Evolutionary conservation across 2,329 filamentous ascomycete genomes (phyloP).

Genomic region (Calcarisporium arbuscula): DNA sequence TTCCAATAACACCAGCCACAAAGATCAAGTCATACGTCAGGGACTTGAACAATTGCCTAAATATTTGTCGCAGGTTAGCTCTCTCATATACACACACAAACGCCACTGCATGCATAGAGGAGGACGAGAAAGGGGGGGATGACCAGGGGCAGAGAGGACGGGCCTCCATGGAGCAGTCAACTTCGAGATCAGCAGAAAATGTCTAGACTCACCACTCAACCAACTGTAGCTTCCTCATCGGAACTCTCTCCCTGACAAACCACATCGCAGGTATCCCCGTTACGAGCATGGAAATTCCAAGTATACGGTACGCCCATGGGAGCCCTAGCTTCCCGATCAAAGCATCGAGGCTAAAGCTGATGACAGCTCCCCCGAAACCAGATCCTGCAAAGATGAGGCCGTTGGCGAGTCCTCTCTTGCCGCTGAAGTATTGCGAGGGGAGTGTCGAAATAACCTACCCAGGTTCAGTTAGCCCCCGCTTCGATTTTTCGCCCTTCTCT

Average conservation of each 20-base stretch:
- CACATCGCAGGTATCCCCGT: slow-evolving; percentile 51
- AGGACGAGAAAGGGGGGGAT: no score
- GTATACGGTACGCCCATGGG: slow-evolving; percentile 46
- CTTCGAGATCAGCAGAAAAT: no score
- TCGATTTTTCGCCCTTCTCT: no score
- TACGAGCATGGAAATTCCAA: slow-evolving; percentile 44
- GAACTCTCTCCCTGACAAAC: slow-evolving; percentile 41
- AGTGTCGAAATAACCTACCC: slow-evolving; percentile 35
- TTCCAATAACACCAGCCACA: slow-evolving; percentile 46
- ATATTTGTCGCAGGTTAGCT: no score
- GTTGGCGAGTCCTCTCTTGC: slow-evolving; percentile 48
- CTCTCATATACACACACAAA: no score
- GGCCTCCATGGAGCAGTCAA: no score
- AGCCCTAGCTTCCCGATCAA: slow-evolving; percentile 39
- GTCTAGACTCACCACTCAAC: slow-evolving; percentile 44
- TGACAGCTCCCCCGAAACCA: slow-evolving; percentile 49
- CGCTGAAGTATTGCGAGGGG: slow-evolving; percentile 48
- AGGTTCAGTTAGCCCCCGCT: slow-evolving; percentile 14
- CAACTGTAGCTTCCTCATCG: slow-evolving; percentile 27
- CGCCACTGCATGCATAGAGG: no score
- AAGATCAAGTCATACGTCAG: slow-evolving; percentile 47
- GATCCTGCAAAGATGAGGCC: slow-evolving; percentile 48
- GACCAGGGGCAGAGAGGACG: no score
- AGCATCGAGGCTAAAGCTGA: slow-evolving; percentile 42
- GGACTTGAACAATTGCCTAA: slow-evolving; percentile 45